A percentile compares a stretch with the other conserved stretches of the same genome.
These are phyloP conservation scores for Avena sativa DNA, from an alignment of 176 grass and related monocot genomes.

Conservation along the genomic window DNA sequence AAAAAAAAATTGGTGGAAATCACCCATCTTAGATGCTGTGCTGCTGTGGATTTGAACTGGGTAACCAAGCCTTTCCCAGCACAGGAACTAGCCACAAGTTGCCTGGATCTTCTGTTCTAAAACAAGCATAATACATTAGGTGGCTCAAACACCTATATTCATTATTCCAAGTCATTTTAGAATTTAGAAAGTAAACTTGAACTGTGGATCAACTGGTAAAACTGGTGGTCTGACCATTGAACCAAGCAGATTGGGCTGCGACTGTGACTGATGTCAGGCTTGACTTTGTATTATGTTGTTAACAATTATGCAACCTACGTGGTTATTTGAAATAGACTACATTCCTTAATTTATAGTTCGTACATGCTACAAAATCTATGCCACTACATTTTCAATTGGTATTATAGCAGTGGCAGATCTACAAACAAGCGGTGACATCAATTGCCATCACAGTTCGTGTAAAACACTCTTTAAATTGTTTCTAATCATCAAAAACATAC, in stretches of 20 bases:
- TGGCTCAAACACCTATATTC: background rate
- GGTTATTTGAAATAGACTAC: slow-evolving; percentile 28
- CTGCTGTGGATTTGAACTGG: background rate
- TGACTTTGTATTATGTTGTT: background rate
- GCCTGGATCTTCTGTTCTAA: background rate
- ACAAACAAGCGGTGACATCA: too few relatives aligned
- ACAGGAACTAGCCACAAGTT: background rate
- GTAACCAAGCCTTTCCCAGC: background rate
- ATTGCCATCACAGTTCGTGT: too few relatives aligned
- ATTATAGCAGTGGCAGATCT: too few relatives aligned
- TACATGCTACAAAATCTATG: slow-evolving; percentile 6
- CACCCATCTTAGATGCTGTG: background rate
- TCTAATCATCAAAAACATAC: too few relatives aligned
- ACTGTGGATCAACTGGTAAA: background rate
- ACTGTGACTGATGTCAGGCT: background rate
- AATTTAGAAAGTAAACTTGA: background rate
- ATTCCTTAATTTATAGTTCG: background rate
- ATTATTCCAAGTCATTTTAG: background rate
- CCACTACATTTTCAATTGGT: slow-evolving; percentile 10
- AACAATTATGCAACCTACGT: background rate
- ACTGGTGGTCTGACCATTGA: background rate
- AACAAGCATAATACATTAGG: background rate
- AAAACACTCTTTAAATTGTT: too few relatives aligned
- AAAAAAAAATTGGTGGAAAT: background rate
- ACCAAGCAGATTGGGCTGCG: background rate